Evolutionary conservation across 2,329 filamentous ascomycete genomes (phyloP).

Genomic region (Talaromyces pinophilus): DNA sequence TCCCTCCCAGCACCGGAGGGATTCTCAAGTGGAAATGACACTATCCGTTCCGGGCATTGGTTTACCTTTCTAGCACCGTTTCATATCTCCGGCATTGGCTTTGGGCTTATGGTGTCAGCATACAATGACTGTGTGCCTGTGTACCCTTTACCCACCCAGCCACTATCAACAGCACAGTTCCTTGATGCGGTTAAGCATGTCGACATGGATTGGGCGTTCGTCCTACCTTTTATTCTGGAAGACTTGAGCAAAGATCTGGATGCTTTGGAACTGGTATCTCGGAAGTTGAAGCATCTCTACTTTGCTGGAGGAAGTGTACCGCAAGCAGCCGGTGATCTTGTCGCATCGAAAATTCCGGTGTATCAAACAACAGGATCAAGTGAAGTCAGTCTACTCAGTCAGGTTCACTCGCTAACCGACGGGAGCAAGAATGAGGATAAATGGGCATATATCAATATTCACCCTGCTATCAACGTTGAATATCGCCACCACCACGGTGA

Average conservation of each 20-base stretch:
- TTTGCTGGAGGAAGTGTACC: conserved; percentile 17
- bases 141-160: conserved; percentile 7
- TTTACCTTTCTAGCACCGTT: conserved; percentile 19
- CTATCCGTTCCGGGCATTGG: conserved; percentile 14
- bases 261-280: conserved; percentile 4
- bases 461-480: conserved; percentile 12
- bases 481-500: conserved; percentile 17
- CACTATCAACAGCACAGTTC: conserved; percentile 16
- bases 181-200: conserved; percentile 15
- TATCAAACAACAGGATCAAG: conserved; percentile 20
- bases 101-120: conserved; percentile 18
- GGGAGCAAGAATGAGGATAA: not conserved
- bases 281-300: conserved; percentile 14
- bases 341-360: conserved; percentile 15
- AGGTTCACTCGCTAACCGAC: conserved; percentile 14
- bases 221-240: conserved; percentile 18
- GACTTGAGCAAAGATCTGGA: conserved; percentile 13
- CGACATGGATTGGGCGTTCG: conserved; percentile 19
- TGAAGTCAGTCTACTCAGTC: conserved; percentile 16
- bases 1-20: conserved; percentile 9
- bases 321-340: conserved; percentile 9
- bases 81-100: conserved; percentile 20
- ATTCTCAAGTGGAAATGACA: conserved; percentile 15
- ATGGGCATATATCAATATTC: conserved; percentile 18
- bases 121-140: conserved; percentile 19